Base-by-base conservation (phyloP, 2,329 filamentous ascomycete genomes). In the Penicillium sp. region DNA sequence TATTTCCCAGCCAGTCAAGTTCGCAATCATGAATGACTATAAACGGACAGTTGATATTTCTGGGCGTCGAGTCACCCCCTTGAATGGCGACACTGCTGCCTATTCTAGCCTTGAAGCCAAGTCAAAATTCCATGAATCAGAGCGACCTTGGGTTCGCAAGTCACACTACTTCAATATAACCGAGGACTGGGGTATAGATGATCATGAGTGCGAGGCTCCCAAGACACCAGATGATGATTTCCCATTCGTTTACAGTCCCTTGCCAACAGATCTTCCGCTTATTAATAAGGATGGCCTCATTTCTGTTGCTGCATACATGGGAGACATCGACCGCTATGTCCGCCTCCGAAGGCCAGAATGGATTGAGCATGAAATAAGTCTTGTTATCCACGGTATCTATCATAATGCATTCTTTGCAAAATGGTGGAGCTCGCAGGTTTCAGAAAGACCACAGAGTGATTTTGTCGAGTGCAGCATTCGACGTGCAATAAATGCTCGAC, bases 211-310 rank as follows among this genome's bases (percentile, higher is more conserved):
- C 19, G 51, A 57, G 19, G 40, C 16, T 8, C 31, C 40, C 28
- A n/a, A 51, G 24, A 18, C 43, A 14, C 48, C 52, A 7, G 58
- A 53, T 4, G 58, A 54, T 14, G 23, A 21, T 34, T 51, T 14
- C 10, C 47, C 47, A 34, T 42, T 72, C 1, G 48, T 75, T 1
- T 64, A 63, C 7, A 37, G 36, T 6, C 73, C 72, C 2, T 61
- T 78, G 1, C 75, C 74, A 1, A 19, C 26, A 1, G 68, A 77
- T 49, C 64, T 77, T 8, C 75, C 75, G 2, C 54, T 62, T 0
- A 54, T 71, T 3, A 64, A 76, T 29, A 79, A 79, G 45, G 68
- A 75, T 39, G 29, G 74, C 0, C 62, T 78, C 1, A 74, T 77
- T 11, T 56, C 66, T 4, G 66, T 71, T 48, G 73, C 76, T 0